These are phyloP conservation scores for Trichophyton rubrum DNA, from an alignment of 2,329 filamentous ascomycete species.

Conservation along the genomic window DNA sequence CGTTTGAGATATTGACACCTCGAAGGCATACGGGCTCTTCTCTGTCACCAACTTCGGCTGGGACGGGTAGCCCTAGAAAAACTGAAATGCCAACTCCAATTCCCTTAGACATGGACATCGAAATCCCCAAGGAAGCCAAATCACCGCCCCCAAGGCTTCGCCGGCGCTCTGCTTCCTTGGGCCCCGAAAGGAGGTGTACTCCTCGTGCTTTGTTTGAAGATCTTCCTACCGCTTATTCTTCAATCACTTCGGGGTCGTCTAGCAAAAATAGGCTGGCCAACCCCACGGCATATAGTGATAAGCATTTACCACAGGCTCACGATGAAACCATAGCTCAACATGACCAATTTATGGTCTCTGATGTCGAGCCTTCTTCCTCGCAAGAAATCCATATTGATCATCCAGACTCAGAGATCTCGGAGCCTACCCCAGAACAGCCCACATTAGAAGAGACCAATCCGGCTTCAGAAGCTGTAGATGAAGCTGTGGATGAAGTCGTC, in stretches of 20 bases:
- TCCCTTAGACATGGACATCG: background rate
- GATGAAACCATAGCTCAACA: background rate
- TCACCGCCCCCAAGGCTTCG: background rate
- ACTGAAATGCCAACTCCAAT: background rate
- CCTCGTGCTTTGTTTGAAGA: constrained; percentile 14
- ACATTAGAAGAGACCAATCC: background rate
- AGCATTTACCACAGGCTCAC: background rate
- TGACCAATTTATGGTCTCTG: background rate
- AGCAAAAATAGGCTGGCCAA: background rate
- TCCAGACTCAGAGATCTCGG: background rate
- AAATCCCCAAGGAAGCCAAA: background rate
- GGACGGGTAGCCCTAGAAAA: background rate
- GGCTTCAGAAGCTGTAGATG: background rate
- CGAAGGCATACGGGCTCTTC: constrained; percentile 1
- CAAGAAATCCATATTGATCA: background rate
- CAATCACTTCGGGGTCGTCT: constrained; percentile 13
- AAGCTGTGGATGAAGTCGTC: background rate
- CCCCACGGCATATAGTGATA: background rate
- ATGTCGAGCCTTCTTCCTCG: background rate
- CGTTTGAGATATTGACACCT: constrained; percentile 15
- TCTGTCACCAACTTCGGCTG: background rate
- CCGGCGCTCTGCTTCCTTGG: constrained; percentile 6
- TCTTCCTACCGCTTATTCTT: constrained; percentile 14
- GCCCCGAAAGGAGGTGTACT: constrained; percentile 7
- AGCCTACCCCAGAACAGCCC: background rate